Evolutionary conservation across 192 early-diverging fungal genomes (phyloP).

Genomic region (Phycomyces nitens): DNA sequence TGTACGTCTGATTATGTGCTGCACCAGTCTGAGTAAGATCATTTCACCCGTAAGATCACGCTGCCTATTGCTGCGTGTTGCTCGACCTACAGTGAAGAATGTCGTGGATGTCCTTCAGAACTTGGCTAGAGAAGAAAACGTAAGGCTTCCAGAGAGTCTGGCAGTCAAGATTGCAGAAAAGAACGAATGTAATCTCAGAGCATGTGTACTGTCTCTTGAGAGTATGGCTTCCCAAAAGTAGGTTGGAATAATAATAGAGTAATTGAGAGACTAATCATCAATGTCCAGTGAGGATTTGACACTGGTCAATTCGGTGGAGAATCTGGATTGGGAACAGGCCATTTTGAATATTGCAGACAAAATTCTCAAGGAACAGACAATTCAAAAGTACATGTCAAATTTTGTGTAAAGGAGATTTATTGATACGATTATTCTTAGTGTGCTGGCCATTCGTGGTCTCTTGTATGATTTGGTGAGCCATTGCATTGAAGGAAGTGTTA

Average conservation of each 20-base stretch:
- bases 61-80: constrained; percentile 86
- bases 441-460: constrained; percentile 67
- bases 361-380: constrained; percentile 76
- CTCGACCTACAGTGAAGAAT: constrained; percentile 73
- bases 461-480: constrained; percentile 88
- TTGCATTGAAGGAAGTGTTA: constrained; percentile 80
- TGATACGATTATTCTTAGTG: constrained; percentile 24
- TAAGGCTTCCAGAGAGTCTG: constrained; percentile 59
- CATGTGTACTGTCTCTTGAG: constrained; percentile 90
- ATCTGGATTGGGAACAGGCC: constrained; percentile 87
- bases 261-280: too few species aligned
- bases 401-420: neutral
- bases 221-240: constrained; percentile 69
- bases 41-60: constrained; percentile 90
- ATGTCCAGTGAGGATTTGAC: constrained; percentile 32
- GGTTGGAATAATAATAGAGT: constrained; percentile 26
- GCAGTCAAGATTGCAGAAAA: constrained; percentile 64
- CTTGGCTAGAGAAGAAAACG: constrained; percentile 80
- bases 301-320: constrained; percentile 53
- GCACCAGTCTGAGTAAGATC: constrained; percentile 85
- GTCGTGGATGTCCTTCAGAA: constrained; percentile 65
- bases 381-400: constrained; percentile 49
- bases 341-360: constrained; percentile 62
- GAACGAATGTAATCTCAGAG: constrained; percentile 79
- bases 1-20: constrained; percentile 90